phyloP scores from a whole-genome alignment of 768 basidiomycete genomes.

The Obba rivulosa region DNA sequence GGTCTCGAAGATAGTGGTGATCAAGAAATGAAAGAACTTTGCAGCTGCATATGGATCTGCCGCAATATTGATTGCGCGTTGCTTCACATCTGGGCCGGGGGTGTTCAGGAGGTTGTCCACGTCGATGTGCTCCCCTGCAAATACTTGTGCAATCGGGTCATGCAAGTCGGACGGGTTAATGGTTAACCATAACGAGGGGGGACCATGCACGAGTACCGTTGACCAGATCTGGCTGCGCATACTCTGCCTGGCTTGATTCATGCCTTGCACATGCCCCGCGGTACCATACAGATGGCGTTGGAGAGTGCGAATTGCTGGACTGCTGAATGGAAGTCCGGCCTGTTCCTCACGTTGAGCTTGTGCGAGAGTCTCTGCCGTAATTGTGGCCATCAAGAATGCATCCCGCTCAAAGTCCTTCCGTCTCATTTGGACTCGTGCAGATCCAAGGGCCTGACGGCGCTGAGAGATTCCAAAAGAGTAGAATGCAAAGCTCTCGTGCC shows the following conservation, averaged over 20 bases:
- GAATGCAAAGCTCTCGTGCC: slow-evolving; percentile 29
- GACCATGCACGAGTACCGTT: slow-evolving; percentile 22
- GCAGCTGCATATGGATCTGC: slow-evolving; percentile 37
- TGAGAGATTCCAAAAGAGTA: slow-evolving; percentile 27
- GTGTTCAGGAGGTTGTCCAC: slow-evolving; percentile 30
- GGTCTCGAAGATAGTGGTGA: slow-evolving; percentile 24
- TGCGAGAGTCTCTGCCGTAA: slow-evolving; percentile 25
- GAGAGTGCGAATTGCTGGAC: slow-evolving; percentile 9
- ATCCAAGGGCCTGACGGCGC: slow-evolving; percentile 20
- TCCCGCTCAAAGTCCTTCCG: slow-evolving; percentile 18
- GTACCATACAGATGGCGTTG: slow-evolving; percentile 10
- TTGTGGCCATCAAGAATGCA: slow-evolving; percentile 12
- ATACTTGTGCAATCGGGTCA: slow-evolving; percentile 40
- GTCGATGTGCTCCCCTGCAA: slow-evolving; percentile 38
- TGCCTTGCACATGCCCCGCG: slow-evolving; percentile 13
- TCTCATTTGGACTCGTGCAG: slow-evolving; percentile 30
- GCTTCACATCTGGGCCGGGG: slow-evolving; percentile 18
- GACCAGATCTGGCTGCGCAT: slow-evolving; percentile 33
- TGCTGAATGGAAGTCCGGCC: background rate
- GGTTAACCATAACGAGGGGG: slow-evolving; percentile 37
- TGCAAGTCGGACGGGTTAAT: slow-evolving; percentile 37
- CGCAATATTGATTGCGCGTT: slow-evolving; percentile 26
- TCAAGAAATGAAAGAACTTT: slow-evolving; percentile 34
- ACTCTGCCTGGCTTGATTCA: slow-evolving; percentile 6
- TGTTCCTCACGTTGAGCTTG: slow-evolving; percentile 31